Percentiles rank a stretch among this genome's conserved stretches.
These are phyloP conservation scores for Vigna reflexopilosa DNA, from an alignment of 306 rosid genomes.

Conservation along the genomic window DNA sequence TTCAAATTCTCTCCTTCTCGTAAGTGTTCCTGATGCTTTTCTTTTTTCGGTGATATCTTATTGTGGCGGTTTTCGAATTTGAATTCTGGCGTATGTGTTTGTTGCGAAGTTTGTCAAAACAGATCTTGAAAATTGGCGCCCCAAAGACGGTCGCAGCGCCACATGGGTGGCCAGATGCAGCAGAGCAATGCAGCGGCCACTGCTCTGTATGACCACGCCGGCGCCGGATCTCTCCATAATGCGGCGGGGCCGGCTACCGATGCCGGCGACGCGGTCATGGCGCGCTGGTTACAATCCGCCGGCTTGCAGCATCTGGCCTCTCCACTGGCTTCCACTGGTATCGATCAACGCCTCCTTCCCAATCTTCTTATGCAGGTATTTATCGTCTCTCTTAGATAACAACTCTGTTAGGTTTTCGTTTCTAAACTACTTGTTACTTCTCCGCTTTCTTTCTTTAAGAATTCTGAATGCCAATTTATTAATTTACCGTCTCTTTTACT, in stretches of 20 bases:
- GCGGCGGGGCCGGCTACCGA: constrained; percentile 76
- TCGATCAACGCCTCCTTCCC: constrained; percentile 88
- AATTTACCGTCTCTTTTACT: background rate
- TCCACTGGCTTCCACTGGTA: constrained; percentile 77
- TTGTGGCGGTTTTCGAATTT: constrained; percentile 7
- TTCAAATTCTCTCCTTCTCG: constrained; percentile 68
- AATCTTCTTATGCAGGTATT: constrained; percentile 89
- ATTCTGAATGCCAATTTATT: background rate
- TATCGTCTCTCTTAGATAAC: background rate
- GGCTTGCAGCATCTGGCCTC: constrained; percentile 99
- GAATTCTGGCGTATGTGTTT: constrained; percentile 18
- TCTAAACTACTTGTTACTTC: background rate
- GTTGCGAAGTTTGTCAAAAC: constrained; percentile 59
- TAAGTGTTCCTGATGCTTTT: constrained; percentile 47
- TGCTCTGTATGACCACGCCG: constrained; percentile 78
- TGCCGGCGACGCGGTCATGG: constrained; percentile 99
- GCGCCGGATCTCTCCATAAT: constrained; percentile 71
- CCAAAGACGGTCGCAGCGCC: constrained; percentile 99
- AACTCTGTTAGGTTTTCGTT: background rate
- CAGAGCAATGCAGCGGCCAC: constrained; percentile 98
- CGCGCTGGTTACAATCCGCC: constrained; percentile 98
- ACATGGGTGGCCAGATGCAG: constrained; percentile 99
- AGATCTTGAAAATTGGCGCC: constrained; percentile 99
- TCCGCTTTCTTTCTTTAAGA: background rate
- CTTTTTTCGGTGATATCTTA: background rate